Evolutionary conservation across 305 asterid species (phyloP), one percentile per base, ranked within the genome.

Genomic region (Solanum aculeatissimum): DNA sequence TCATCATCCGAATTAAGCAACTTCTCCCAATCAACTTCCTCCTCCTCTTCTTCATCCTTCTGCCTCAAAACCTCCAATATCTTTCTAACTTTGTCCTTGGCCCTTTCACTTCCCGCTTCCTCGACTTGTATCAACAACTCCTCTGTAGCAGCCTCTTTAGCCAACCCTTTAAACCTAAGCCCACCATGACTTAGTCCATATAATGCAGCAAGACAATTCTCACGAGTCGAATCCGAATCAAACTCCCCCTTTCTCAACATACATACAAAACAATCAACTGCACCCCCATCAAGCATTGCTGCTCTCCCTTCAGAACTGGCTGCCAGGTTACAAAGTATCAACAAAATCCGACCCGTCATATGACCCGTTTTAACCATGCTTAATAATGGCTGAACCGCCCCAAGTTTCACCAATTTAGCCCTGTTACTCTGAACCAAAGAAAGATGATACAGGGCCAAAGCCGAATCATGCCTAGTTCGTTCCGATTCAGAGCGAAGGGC

Each of bases 121-220:
- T 81, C 98, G 83, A 87, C 10, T 86, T 83, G 89, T 80, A 38
- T 87, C 90, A 95, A 45, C 83, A 92, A 86, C 42, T 87, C 92
- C 89, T 94, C 98, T 16, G 92, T 97, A 35, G 91, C 89, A 0
- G 93, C 97, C 82, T 95, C 96, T 89, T 93, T 95, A n/a, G 97
- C 98, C 91, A 95, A 84, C 58, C 94, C 98, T 86, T 91, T 95
- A 23, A 95, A 95, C 92, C 98, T 91, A 88, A 92, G 83, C 78
- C 98, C 98, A 7, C 98, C 98, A 19, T 92, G 91, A 71, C 98
- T 94, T 88, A 95, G 88, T 81, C 98, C 98, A 47, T 90, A 91
- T 78, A 95, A 45, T 49, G 91, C 95, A 70, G 88, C 86, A 87
- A 95, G 81, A 49, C 95, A 91, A 83, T 93, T 91, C 81, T 95